Evolutionary conservation across 1,284 basidiomycete species (phyloP).

Genomic region (Pseudozyma tsukubaensis): DNA sequence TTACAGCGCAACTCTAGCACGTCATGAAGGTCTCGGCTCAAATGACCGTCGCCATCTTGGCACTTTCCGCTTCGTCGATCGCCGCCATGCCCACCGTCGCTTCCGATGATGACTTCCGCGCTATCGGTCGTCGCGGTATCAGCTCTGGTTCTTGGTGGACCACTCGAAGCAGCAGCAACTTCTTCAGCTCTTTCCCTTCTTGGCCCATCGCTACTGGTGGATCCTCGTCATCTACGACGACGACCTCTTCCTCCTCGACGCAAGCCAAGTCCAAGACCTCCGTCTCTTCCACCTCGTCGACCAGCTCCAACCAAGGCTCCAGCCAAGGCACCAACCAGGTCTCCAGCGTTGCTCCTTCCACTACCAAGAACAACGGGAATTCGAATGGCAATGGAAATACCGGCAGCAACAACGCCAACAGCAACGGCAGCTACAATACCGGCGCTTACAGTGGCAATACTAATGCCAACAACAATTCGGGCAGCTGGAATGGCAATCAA

Average conservation of each 20-base stretch:
- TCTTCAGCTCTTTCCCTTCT: constrained; percentile 8
- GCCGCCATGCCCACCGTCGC: constrained; percentile 9
- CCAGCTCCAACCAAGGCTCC: not conserved
- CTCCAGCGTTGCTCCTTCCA: too few species aligned
- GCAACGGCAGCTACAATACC: constrained; percentile 10
- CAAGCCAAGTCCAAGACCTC: not conserved
- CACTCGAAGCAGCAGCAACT: not conserved
- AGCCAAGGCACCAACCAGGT: constrained; percentile 3
- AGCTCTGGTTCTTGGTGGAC: constrained; percentile 10
- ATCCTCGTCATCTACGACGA: constrained; percentile 2
- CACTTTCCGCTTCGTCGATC: constrained; percentile 7
- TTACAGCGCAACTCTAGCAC: too few species aligned
- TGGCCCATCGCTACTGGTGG: constrained; percentile 9
- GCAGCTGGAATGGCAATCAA: constrained; percentile 8
- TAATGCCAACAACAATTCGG: constrained; percentile 9
- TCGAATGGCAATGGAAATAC: constrained; percentile 4
- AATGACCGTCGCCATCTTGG: constrained; percentile 25
- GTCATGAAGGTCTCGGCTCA: constrained; percentile 16
- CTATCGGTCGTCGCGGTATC: constrained; percentile 2
- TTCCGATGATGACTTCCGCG: constrained; percentile 1
- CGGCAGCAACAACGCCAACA: constrained; percentile 9
- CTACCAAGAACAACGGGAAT: constrained; percentile 5
- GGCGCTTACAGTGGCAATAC: constrained; percentile 9
- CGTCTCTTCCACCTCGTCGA: constrained; percentile 4
- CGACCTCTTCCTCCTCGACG: not conserved